These are phyloP conservation scores for Millerago galiae DNA, from an alignment of 805 yeast genomes.

Conservation along the genomic window DNA sequence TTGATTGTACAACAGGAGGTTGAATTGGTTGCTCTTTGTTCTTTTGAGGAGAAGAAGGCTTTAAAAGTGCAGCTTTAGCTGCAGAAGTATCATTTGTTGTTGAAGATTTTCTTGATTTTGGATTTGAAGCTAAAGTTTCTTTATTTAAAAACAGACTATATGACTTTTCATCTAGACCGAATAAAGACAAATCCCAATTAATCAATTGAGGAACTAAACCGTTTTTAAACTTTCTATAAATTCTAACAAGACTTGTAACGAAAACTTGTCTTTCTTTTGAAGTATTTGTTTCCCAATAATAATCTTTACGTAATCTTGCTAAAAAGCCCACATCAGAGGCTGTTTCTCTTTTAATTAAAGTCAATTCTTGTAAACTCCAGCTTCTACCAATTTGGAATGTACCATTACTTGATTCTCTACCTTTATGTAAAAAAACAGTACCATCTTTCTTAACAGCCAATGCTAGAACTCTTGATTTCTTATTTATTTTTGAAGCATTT, in stretches of 20 bases:
- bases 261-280: conserved; percentile 55
- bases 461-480: conserved; percentile 52
- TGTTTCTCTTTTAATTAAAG: conserved; percentile 45
- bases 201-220: conserved; percentile 49
- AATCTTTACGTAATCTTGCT: conserved; percentile 63
- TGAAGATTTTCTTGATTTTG: not conserved
- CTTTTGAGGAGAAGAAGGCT: not conserved
- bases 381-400: conserved; percentile 86
- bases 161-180: conserved; percentile 33
- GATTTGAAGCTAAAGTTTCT: conserved; percentile 3
- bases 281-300: conserved; percentile 73
- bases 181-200: conserved; percentile 42
- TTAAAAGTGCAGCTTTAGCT: not conserved
- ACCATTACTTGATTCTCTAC: conserved; percentile 70
- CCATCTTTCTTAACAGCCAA: conserved; percentile 61
- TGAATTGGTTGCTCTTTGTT: no score
- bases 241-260: conserved; percentile 43
- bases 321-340: conserved; percentile 51
- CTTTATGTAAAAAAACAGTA: conserved; percentile 72
- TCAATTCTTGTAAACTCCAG: conserved; percentile 77
- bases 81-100: not conserved
- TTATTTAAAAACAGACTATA: conserved; percentile 23
- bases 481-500: conserved; percentile 38
- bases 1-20: no score
- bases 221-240: conserved; percentile 47